Conservation (phyloP, 306 rosid genomes). For the Medicago ruthenica region DNA sequence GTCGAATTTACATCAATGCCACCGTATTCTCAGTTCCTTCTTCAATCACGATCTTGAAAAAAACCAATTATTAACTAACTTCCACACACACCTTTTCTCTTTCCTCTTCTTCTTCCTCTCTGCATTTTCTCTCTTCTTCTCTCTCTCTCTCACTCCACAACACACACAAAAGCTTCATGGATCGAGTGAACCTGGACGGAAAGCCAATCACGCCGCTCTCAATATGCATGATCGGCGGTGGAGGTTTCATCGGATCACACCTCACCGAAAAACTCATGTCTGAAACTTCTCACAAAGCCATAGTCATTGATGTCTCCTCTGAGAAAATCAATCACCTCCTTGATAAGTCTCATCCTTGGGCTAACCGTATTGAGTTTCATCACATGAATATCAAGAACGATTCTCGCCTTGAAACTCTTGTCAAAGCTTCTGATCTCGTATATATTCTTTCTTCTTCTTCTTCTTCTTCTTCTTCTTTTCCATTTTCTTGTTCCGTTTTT, state of each 20-base stretch:
- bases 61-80: conserved; percentile 35
- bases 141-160: too few relatives aligned
- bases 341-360: conserved; percentile 60
- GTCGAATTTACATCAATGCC: conserved; percentile 36
- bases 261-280: conserved; percentile 82
- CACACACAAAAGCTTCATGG: conserved; percentile 1
- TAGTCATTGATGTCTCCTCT: conserved; percentile 72
- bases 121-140: neutral
- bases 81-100: conserved; percentile 26
- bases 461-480: neutral
- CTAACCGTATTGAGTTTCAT: conserved; percentile 83
- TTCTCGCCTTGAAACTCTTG: conserved; percentile 81
- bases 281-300: conserved; percentile 70
- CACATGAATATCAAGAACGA: conserved; percentile 85
- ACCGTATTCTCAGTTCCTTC: conserved; percentile 40
- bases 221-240: conserved; percentile 90
- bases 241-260: conserved; percentile 91
- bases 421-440: conserved; percentile 84
- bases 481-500: neutral
- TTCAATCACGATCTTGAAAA: neutral
- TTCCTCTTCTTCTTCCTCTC: neutral
- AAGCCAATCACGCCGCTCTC: conserved; percentile 61
- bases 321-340: conserved; percentile 81
- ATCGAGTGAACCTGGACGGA: conserved; percentile 68
- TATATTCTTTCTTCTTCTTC: neutral